These are phyloP conservation scores for Auricularia sp. DNA, from an alignment of 768 basidiomycete species.

Conservation along the genomic window DNA sequence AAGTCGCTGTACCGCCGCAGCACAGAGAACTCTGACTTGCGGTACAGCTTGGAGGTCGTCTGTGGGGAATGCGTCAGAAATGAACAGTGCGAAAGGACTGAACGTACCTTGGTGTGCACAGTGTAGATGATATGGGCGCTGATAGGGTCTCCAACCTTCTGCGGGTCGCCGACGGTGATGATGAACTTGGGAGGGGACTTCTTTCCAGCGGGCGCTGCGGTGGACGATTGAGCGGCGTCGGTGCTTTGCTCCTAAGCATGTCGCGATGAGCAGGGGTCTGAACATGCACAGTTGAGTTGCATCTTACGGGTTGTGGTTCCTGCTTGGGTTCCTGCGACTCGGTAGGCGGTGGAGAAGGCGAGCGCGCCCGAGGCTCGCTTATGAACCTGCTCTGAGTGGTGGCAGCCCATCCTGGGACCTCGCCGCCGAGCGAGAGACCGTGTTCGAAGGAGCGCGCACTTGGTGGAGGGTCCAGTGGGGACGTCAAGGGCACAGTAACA, in stretches of 20 bases:
- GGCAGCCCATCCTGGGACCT: neutral
- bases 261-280: conserved; percentile 13
- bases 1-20: conserved; percentile 97
- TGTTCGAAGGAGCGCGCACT: neutral
- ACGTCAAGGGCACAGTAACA: conserved; percentile 11
- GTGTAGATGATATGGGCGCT: conserved; percentile 95
- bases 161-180: conserved; percentile 93
- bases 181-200: conserved; percentile 49
- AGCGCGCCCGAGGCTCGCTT: conserved; percentile 13
- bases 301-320: conserved; percentile 32
- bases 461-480: conserved; percentile 22
- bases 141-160: conserved; percentile 93
- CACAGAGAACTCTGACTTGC: conserved; percentile 81
- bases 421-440: neutral
- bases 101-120: conserved; percentile 71
- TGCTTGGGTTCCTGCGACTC: conserved; percentile 17
- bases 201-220: conserved; percentile 23
- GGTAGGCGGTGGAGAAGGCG: conserved; percentile 10
- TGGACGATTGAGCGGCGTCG: neutral
- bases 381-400: neutral
- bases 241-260: conserved; percentile 17
- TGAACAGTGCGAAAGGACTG: neutral
- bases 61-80: conserved; percentile 20
- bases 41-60: conserved; percentile 80
- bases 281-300: conserved; percentile 22